Conservation (phyloP, 2,329 filamentous ascomycete species). For the Venturia pyrina region DNA sequence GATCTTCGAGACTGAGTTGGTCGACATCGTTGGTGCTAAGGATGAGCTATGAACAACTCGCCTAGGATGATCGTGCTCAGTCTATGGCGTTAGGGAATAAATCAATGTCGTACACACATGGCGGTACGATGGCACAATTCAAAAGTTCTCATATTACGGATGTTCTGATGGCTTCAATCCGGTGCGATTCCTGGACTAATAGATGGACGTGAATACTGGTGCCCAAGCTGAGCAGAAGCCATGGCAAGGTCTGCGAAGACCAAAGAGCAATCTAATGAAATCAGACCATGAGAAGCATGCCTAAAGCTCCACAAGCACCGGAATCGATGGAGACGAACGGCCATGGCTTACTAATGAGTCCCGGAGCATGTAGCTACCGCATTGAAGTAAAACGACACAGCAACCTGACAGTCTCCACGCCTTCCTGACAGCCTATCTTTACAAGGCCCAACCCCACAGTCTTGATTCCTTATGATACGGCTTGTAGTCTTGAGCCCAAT, state of each 20-base stretch:
- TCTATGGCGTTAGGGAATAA: not conserved
- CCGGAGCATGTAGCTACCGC: not conserved
- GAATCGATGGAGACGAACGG: not conserved
- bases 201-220: not conserved
- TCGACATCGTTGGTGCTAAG: slow-evolving; percentile 13
- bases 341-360: not conserved
- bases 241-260: not conserved
- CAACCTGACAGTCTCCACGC: too few species aligned
- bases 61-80: not conserved
- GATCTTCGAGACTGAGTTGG: slow-evolving; percentile 16
- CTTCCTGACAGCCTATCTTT: too few species aligned
- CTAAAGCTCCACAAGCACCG: not conserved
- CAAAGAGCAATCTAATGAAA: not conserved
- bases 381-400: too few species aligned
- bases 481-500: too few species aligned
- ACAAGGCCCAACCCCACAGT: not conserved
- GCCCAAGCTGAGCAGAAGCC: too few species aligned
- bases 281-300: not conserved
- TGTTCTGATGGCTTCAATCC: not conserved
- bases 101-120: not conserved
- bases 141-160: not conserved
- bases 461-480: too few species aligned
- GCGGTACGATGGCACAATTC: not conserved
- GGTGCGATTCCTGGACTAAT: not conserved
- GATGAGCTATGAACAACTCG: slow-evolving; percentile 12